Conservation (phyloP, 306 rosid species). For the Carpinus viminea region DNA sequence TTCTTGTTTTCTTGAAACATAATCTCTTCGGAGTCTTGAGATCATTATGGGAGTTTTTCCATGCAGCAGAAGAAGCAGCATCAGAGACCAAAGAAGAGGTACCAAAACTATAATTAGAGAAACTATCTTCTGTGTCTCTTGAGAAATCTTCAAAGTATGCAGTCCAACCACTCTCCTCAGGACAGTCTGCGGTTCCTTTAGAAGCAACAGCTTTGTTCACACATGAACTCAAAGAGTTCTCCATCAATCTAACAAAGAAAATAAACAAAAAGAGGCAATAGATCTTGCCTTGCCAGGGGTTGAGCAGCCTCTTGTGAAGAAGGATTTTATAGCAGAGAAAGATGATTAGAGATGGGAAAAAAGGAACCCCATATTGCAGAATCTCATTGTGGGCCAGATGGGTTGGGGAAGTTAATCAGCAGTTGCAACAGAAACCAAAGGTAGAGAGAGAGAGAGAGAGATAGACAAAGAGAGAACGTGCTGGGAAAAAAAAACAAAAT, state of each 20-base stretch:
- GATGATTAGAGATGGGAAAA: conserved; percentile 36
- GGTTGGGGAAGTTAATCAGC: conserved; percentile 48
- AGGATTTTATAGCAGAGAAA: conserved; percentile 49
- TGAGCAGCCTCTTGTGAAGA: conserved; percentile 9
- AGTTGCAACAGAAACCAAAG: conserved; percentile 47
- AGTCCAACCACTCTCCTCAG: conserved; percentile 94
- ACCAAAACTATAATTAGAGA: conserved; percentile 41
- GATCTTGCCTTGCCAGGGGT: conserved; percentile 16
- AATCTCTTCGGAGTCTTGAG: conserved; percentile 40
- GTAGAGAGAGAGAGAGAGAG: background rate
- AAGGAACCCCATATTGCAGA: conserved; percentile 31
- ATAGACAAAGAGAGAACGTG: conserved; percentile 42
- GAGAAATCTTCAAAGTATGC: conserved; percentile 77
- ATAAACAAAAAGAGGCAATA: background rate
- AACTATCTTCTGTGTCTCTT: conserved; percentile 27
- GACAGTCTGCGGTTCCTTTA: conserved; percentile 3
- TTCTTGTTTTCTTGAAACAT: conserved; percentile 59
- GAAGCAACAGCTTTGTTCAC: conserved; percentile 31
- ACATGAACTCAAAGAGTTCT: conserved; percentile 54
- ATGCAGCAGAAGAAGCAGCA: conserved; percentile 85
- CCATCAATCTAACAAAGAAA: conserved; percentile 40
- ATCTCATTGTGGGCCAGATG: conserved; percentile 57
- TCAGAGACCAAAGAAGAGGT: conserved; percentile 81
- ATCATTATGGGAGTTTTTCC: conserved; percentile 44
- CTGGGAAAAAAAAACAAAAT: conserved; percentile 21